Conservation (phyloP, 1,139 yeast genomes). For the Kluyveromyces marxianus region DNA sequence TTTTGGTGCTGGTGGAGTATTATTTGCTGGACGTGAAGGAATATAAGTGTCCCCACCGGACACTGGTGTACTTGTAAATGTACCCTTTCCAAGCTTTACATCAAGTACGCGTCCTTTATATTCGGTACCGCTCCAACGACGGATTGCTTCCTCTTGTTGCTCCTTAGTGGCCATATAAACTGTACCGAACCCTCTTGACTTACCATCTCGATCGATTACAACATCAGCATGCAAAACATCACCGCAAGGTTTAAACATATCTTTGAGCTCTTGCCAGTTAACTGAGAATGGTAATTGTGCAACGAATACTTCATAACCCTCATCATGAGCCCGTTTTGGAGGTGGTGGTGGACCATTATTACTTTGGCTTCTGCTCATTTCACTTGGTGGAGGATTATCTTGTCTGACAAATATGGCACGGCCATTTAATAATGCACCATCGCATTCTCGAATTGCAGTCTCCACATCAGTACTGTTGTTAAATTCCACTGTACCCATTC, state of each 20-base stretch:
- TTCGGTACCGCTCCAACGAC: conserved; percentile 55
- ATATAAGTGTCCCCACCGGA: conserved; percentile 5
- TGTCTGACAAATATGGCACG: conserved; percentile 88
- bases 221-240: conserved; percentile 77
- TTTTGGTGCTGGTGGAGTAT: background rate
- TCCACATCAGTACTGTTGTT: conserved; percentile 59
- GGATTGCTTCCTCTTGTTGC: conserved; percentile 57
- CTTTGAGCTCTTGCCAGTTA: conserved; percentile 82
- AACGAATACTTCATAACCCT: conserved; percentile 65
- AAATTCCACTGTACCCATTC: conserved; percentile 93
- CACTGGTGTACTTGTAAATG: background rate
- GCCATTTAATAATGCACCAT: conserved; percentile 61
- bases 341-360: conserved; percentile 12
- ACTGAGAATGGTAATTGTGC: conserved; percentile 76
- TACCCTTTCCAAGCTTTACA: conserved; percentile 50
- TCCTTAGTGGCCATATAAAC: conserved; percentile 54
- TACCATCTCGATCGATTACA: conserved; percentile 58
- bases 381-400: conserved; percentile 69
- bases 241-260: conserved; percentile 72
- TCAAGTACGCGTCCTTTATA: conserved; percentile 64
- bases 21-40: background rate
- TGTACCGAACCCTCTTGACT: conserved; percentile 82
- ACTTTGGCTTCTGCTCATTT: conserved; percentile 13
- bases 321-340: conserved; percentile 16
- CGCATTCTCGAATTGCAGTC: conserved; percentile 64